Evolutionary conservation across 176 grass and related monocot species (phyloP).

Genomic region (Tuctoria greenei): DNA sequence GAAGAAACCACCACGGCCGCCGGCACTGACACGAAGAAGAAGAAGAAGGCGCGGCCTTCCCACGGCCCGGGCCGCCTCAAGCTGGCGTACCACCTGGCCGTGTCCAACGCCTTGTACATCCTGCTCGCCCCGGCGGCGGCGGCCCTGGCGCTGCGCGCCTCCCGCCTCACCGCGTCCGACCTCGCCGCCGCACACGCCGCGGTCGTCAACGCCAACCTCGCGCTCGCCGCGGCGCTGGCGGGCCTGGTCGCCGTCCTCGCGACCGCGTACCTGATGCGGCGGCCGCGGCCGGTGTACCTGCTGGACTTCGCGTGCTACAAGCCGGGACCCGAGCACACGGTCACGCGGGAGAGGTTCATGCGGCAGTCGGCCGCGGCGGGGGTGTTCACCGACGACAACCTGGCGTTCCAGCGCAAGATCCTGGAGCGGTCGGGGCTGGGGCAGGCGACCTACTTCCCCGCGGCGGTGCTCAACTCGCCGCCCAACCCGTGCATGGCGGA

Average conservation of each 20-base stretch:
- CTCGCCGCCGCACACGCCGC: not conserved
- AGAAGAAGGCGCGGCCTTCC: not conserved
- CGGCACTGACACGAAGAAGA: not conserved
- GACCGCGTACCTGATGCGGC: slow-evolving; percentile 30
- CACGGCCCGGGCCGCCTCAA: slow-evolving; percentile 12
- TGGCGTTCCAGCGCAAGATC: slow-evolving; percentile 79
- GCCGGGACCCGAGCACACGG: slow-evolving; percentile 6
- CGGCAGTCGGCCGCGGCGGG: slow-evolving; percentile 33
- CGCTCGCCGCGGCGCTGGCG: not conserved
- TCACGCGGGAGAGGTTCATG: slow-evolving; percentile 76
- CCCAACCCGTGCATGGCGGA: slow-evolving; percentile 92
- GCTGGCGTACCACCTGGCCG: slow-evolving; percentile 44
- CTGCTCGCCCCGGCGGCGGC: slow-evolving; percentile 36
- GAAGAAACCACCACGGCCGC: not conserved
- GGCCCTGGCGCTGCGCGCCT: not conserved
- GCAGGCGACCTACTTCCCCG: slow-evolving; percentile 64
- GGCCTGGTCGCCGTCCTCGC: not conserved
- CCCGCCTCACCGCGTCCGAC: not conserved
- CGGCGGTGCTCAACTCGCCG: slow-evolving; percentile 57
- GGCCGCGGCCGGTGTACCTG: slow-evolving; percentile 53
- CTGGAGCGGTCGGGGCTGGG: slow-evolving; percentile 73
- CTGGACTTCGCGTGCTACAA: slow-evolving; percentile 65
- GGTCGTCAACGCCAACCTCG: not conserved
- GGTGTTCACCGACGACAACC: slow-evolving; percentile 62
- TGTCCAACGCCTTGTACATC: slow-evolving; percentile 53